phyloP scores from a whole-genome alignment of 805 yeast species.

The Candida oleophila region DNA sequence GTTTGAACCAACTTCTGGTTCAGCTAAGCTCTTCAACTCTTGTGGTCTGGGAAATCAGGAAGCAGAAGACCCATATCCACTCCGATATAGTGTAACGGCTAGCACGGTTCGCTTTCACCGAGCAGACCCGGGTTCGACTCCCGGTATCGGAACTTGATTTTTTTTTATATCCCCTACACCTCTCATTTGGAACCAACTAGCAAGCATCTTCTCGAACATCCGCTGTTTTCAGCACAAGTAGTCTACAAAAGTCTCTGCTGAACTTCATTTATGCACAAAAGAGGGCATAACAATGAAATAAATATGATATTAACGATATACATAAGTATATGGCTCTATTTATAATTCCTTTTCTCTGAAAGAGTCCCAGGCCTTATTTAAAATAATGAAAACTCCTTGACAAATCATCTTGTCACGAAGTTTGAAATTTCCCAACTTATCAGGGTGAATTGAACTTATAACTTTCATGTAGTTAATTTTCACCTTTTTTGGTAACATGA shows the following conservation, averaged over 20 bases:
- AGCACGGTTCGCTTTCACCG: slow-evolving; percentile 56
- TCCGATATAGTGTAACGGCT: slow-evolving; percentile 55
- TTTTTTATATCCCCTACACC: background rate
- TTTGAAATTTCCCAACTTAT: slow-evolving; percentile 64
- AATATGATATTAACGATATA: background rate
- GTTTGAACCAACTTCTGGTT: too few species aligned
- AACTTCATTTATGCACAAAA: background rate
- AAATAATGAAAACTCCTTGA: slow-evolving; percentile 76
- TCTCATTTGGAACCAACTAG: too few species aligned
- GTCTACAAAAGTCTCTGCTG: too few species aligned
- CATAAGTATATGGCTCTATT: background rate
- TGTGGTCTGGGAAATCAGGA: too few species aligned
- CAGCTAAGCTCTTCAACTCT: too few species aligned
- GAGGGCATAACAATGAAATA: too few species aligned
- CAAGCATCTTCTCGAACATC: too few species aligned
- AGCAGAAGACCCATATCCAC: too few species aligned
- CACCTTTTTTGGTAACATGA: slow-evolving; percentile 87
- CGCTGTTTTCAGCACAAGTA: too few species aligned
- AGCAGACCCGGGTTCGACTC: slow-evolving; percentile 78
- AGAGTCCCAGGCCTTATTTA: slow-evolving; percentile 88
- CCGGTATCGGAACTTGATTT: slow-evolving; percentile 69
- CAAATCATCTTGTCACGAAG: slow-evolving; percentile 80
- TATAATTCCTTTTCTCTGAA: slow-evolving; percentile 57
- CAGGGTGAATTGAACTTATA: slow-evolving; percentile 78
- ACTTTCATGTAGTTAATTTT: slow-evolving; percentile 82